Conservation (phyloP, 805 yeast species). For the Hanseniaspora guilliermondii region DNA sequence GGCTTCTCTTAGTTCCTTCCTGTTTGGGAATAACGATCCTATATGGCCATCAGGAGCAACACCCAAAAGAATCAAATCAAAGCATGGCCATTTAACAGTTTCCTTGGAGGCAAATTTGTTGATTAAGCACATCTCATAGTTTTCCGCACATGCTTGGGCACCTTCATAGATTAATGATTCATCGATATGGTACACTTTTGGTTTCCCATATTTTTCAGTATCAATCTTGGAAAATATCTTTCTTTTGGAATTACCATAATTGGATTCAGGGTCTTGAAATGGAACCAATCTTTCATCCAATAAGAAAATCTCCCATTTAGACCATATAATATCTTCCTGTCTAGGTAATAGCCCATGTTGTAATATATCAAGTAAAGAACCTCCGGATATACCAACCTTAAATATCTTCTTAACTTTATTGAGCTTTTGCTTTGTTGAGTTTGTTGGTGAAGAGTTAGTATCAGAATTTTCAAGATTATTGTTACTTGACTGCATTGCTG, state of each 20-base stretch:
- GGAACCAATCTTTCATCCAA: slow-evolving; percentile 95
- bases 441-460: slow-evolving; percentile 31
- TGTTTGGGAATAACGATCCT: slow-evolving; percentile 87
- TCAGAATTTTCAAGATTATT: slow-evolving; percentile 11
- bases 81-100: slow-evolving; percentile 88
- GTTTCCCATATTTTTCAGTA: slow-evolving; percentile 33
- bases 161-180: slow-evolving; percentile 54
- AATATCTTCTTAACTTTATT: slow-evolving; percentile 50
- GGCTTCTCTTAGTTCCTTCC: slow-evolving; percentile 73
- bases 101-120: slow-evolving; percentile 91
- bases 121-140: slow-evolving; percentile 74
- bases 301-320: slow-evolving; percentile 88
- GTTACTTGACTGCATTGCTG: slow-evolving; percentile 12
- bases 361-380: slow-evolving; percentile 75
- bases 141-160: slow-evolving; percentile 89
- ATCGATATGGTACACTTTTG: slow-evolving; percentile 73
- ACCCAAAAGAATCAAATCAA: slow-evolving; percentile 80
- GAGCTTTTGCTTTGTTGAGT: slow-evolving; percentile 21
- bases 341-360: slow-evolving; percentile 73
- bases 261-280: slow-evolving; percentile 66
- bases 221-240: slow-evolving; percentile 55
- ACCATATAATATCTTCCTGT: slow-evolving; percentile 69
- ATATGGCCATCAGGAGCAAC: slow-evolving; percentile 99
- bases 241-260: slow-evolving; percentile 79
- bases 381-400: slow-evolving; percentile 86